A percentile compares a stretch with the other conserved stretches of the same genome.
Evolutionary conservation across 257 asterid genomes (phyloP).

Genomic region (Primulina huaijiensis): DNA sequence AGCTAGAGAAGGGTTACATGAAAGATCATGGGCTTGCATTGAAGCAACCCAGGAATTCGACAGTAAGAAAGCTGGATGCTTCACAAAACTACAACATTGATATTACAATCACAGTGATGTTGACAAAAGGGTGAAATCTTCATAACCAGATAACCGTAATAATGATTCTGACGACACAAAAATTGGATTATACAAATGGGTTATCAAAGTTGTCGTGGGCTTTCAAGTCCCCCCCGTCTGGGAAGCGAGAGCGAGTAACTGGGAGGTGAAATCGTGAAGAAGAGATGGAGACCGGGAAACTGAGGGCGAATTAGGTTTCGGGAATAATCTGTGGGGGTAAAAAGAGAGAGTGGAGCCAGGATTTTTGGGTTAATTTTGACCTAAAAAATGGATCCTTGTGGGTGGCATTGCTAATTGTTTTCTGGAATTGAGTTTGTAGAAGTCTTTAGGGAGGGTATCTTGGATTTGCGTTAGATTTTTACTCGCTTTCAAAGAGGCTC

Average conservation of each 20-base stretch:
- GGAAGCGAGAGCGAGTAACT: constrained; percentile 18
- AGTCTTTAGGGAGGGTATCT: not conserved
- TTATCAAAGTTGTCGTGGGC: constrained; percentile 21
- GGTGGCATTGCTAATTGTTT: not conserved
- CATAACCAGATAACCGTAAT: constrained; percentile 14
- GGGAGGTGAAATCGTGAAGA: constrained; percentile 17
- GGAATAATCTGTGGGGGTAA: constrained; percentile 23
- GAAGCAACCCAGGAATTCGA: constrained; percentile 29
- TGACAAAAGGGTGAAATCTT: constrained; percentile 20
- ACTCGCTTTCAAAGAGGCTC: not conserved
- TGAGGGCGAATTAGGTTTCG: constrained; percentile 29
- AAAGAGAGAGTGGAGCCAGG: constrained; percentile 1
- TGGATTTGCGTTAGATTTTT: not conserved
- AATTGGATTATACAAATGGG: constrained; percentile 26
- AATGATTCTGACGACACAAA: constrained; percentile 6
- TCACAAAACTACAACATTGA: constrained; percentile 15
- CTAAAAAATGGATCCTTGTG: not conserved
- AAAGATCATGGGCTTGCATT: constrained; percentile 55
- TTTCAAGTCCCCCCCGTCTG: constrained; percentile 19
- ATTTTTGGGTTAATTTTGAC: not conserved
- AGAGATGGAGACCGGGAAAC: constrained; percentile 22
- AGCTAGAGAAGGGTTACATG: constrained; percentile 36
- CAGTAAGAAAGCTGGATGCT: constrained; percentile 27
- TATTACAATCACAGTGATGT: constrained; percentile 7
- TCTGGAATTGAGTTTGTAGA: not conserved